Evolutionary conservation across 331 rosid genomes (phyloP), one percentile per base, ranked within the genome.

Genomic region (Quercus lobata): DNA sequence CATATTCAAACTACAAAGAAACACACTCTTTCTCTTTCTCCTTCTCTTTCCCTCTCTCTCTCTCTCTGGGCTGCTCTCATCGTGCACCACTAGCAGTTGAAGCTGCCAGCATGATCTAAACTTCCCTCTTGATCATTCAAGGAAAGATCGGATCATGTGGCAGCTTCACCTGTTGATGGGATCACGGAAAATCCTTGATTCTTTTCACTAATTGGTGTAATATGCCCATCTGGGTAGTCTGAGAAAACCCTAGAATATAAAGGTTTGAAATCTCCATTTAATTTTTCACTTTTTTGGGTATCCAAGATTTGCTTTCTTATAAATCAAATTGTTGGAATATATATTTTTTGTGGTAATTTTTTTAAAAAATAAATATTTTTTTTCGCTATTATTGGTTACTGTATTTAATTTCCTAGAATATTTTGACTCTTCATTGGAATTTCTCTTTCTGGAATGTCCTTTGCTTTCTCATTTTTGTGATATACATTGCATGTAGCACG

Each of bases 81-180:
- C 93, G 95, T 89, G 97, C 81, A 82, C 91, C 92, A 79, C 25
- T 73, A 69, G 85, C 85, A 76, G 95, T 84, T 92, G 92, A 92
- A 92, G 97, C 97, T 92, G 95, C 89, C 93, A 92, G 94, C 97
- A 92, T 92, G 94, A 92, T 92, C 97, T 89, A 92, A 90, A 78
- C 92, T 90, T 89, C 81, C 77, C 89, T 92, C 70, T 37, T 10
- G 21, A 30, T 53, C 53, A 71, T 5, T 65, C 78, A 60, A 89
- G 89, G 91, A 87, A 89, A 81, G 93, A 89, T 87, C 79, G 77
- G 91, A 92, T 89, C 96, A 86, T 90, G 78, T 85, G 92, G 90
- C 76, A 85, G 82, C 91, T 91, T 93, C 92, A 91, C 91, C 96
- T 80, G 80, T 85, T 87, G 85, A 68, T 89, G 92, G 85, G 78